Evolutionary conservation across 2,329 filamentous ascomycete species (phyloP).

Genomic region (Curvularia lunata): DNA sequence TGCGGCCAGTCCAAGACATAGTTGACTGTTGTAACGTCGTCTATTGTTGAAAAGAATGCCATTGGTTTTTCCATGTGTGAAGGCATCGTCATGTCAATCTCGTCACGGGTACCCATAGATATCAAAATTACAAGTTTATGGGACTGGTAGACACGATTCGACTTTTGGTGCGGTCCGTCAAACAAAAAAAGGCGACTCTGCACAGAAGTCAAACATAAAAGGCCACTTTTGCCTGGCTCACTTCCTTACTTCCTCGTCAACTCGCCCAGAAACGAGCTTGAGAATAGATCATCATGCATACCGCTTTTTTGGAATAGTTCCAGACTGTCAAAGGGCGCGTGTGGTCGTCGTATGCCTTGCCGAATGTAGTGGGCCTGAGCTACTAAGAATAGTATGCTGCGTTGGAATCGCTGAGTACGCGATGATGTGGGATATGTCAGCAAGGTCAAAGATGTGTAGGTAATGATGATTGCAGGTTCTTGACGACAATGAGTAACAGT

Average conservation of each 20-base stretch:
- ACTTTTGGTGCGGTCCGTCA: not conserved
- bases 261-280: conserved; percentile 10
- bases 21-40: conserved; percentile 47
- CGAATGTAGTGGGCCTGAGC: conserved; percentile 11
- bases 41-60: conserved; percentile 38
- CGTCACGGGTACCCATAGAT: not conserved
- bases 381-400: conserved; percentile 25
- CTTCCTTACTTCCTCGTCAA: conserved; percentile 6
- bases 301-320: conserved; percentile 22
- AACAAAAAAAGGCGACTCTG: not conserved
- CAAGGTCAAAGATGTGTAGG: conserved; percentile 2
- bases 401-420: conserved; percentile 15
- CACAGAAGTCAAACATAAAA: not conserved
- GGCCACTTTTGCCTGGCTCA: not conserved
- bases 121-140: not conserved
- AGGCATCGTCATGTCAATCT: conserved; percentile 13
- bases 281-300: conserved; percentile 28
- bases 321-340: conserved; percentile 6
- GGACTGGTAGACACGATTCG: not conserved
- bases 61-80: conserved; percentile 23
- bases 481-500: not conserved
- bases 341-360: conserved; percentile 11
- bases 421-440: conserved; percentile 18
- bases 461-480: not conserved
- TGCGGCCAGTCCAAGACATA: conserved; percentile 40